Conservation (phyloP, 2,329 filamentous ascomycete genomes). For the Penicillium sp. region DNA sequence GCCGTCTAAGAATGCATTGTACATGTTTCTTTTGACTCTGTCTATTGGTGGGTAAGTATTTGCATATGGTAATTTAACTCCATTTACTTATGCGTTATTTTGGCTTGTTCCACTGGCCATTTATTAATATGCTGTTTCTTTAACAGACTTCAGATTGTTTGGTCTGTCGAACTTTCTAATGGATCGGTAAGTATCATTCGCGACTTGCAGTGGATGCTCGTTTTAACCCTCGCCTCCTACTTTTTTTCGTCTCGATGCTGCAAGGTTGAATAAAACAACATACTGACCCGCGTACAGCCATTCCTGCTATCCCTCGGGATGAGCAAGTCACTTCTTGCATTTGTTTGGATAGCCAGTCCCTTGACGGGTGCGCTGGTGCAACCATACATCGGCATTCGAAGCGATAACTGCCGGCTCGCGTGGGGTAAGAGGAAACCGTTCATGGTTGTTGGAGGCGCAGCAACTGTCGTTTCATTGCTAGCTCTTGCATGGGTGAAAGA, state of each 20-base stretch:
- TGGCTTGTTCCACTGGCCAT: background rate
- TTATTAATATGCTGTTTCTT: conserved; percentile 10
- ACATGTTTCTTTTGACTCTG: conserved; percentile 80
- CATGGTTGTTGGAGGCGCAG: conserved; percentile 67
- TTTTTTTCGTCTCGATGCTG: background rate
- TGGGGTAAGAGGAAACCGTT: conserved; percentile 82
- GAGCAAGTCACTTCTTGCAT: conserved; percentile 76
- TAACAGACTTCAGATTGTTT: conserved; percentile 79
- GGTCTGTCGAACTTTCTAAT: conserved; percentile 92
- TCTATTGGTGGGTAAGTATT: conserved; percentile 67
- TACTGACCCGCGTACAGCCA: conserved; percentile 44
- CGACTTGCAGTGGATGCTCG: background rate
- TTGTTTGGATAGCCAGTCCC: conserved; percentile 82
- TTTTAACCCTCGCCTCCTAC: background rate
- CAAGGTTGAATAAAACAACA: background rate
- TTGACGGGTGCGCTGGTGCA: conserved; percentile 76
- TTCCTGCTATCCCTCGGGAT: conserved; percentile 77
- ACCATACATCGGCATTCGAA: conserved; percentile 77
- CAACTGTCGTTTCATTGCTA: conserved; percentile 66
- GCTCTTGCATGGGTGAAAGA: conserved; percentile 72
- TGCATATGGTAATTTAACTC: background rate
- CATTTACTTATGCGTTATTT: background rate
- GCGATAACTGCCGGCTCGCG: conserved; percentile 69
- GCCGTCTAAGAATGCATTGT: conserved; percentile 72
- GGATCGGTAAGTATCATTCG: conserved; percentile 61